phyloP scores from a whole-genome alignment of 805 yeast genomes.

The Suhomyces xylopsoci region DNA sequence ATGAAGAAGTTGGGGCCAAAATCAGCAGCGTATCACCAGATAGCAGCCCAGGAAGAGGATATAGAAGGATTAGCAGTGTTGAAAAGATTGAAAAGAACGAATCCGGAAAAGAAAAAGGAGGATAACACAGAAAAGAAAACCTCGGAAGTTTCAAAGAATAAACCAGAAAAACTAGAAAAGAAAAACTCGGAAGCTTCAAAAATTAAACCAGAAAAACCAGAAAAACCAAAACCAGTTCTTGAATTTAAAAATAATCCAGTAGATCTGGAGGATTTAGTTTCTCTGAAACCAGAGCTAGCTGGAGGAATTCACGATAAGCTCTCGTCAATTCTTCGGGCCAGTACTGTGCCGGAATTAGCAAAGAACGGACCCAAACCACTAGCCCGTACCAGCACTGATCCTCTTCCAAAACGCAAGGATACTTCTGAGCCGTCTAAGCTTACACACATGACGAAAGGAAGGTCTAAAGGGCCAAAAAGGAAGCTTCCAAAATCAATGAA shows the following conservation, averaged over 20 bases:
- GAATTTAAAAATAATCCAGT: no score
- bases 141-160: no score
- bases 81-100: conserved; percentile 11
- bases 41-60: conserved; percentile 6
- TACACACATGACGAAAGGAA: conserved; percentile 43
- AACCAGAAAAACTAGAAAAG: neutral
- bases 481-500: conserved; percentile 35
- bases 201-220: no score
- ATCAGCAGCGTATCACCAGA: conserved; percentile 1
- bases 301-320: conserved; percentile 19
- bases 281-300: neutral
- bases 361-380: neutral
- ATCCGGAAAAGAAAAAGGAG: conserved; percentile 2
- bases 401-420: conserved; percentile 10
- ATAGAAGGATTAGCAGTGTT: conserved; percentile 17
- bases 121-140: neutral
- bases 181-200: neutral
- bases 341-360: conserved; percentile 22
- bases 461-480: conserved; percentile 54
- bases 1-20: conserved; percentile 20
- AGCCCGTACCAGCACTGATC: conserved; percentile 10
- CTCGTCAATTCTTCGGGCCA: conserved; percentile 26
- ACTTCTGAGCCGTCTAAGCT: conserved; percentile 20
- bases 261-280: no score
- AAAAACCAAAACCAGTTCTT: no score